Percentiles rank a stretch among this genome's conserved stretches.
Evolutionary conservation across 177 flowering plant species (phyloP).

Genomic region (Vitis hybrid): DNA sequence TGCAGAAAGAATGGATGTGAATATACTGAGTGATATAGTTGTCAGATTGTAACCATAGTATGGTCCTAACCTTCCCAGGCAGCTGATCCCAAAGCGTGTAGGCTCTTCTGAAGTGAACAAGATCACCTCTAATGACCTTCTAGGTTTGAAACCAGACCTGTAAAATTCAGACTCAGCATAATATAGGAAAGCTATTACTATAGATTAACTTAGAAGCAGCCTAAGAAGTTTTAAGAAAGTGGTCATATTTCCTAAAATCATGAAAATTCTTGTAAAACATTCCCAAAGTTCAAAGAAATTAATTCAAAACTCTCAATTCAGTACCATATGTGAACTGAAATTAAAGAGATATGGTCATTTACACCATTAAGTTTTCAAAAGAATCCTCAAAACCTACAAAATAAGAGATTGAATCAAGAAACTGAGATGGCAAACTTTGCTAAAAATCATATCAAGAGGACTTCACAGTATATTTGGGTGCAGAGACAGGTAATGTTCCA

Average conservation of each 20-base stretch:
- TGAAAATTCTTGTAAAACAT: not conserved
- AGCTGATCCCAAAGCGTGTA: constrained; percentile 96
- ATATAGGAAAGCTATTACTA: not conserved
- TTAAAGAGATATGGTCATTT: not conserved
- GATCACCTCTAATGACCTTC: constrained; percentile 80
- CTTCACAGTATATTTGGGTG: not conserved
- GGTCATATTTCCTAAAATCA: not conserved
- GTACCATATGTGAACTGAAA: not conserved
- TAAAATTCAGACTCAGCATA: constrained; percentile 13
- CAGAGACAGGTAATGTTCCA: not conserved
- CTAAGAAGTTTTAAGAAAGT: not conserved
- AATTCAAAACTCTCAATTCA: not conserved
- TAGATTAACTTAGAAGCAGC: not conserved
- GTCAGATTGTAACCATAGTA: not conserved
- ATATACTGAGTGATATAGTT: not conserved
- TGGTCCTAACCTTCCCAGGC: constrained; percentile 82
- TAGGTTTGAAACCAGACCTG: constrained; percentile 92
- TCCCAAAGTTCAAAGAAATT: not conserved
- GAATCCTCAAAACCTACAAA: not conserved
- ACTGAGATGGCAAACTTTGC: not conserved
- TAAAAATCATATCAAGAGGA: not conserved
- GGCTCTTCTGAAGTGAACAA: constrained; percentile 99
- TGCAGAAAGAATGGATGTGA: not conserved
- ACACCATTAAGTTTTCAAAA: not conserved
- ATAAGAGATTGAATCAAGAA: too few species aligned